These are phyloP conservation scores for Rhytidiadelphus loreus DNA, from an alignment of 225 moss, liverwort and hornwort species.

Conservation along the genomic window DNA sequence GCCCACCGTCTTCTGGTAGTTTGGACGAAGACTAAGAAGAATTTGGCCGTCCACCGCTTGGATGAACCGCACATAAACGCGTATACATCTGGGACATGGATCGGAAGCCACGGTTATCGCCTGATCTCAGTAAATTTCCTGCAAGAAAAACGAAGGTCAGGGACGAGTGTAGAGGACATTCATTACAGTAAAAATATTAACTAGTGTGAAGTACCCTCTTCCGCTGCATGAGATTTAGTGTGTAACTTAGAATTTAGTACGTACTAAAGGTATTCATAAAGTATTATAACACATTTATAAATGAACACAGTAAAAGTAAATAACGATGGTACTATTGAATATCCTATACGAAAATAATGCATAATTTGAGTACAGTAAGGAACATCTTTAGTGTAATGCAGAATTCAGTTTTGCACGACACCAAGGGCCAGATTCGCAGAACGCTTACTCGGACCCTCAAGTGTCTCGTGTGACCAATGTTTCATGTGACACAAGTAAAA, in stretches of 20 bases:
- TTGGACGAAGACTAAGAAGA: slow-evolving; percentile 4
- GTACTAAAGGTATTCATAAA: background rate
- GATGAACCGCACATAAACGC: slow-evolving; percentile 54
- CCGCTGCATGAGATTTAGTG: background rate
- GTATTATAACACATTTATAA: background rate
- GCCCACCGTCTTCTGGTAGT: background rate
- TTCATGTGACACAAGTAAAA: background rate
- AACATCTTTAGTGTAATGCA: background rate
- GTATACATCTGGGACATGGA: slow-evolving; percentile 99
- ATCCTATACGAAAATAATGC: background rate
- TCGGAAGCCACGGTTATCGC: slow-evolving; percentile 86
- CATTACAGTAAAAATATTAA: background rate
- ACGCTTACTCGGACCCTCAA: background rate
- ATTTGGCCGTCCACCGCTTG: slow-evolving; percentile 15
- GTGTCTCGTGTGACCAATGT: background rate
- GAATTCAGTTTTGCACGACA: background rate
- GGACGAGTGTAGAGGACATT: background rate
- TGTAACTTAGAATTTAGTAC: background rate
- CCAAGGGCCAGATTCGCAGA: background rate
- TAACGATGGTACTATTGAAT: too few species aligned
- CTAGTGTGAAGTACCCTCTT: background rate
- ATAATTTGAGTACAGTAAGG: background rate
- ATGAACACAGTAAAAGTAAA: background rate
- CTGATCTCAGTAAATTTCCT: slow-evolving; percentile 95
- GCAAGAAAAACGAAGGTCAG: slow-evolving; percentile 2